Evolutionary conservation across 352 stramenopile genomes (phyloP).

Genomic region (Chrysophaeum taylorii): DNA sequence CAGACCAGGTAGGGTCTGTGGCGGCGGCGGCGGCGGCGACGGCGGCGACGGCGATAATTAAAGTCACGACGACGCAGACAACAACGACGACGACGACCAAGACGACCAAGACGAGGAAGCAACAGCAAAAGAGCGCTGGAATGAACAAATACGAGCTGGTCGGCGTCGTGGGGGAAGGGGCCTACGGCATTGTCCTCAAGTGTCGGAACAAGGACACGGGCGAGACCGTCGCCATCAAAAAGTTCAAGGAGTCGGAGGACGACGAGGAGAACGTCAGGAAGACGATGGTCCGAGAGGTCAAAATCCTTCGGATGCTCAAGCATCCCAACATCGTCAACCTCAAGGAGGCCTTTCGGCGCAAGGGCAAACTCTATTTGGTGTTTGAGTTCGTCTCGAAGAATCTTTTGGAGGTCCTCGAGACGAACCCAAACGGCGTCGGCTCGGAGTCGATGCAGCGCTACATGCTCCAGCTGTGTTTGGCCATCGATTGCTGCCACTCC

Average conservation of each 20-base stretch:
- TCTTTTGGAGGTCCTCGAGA: slow-evolving; percentile 58
- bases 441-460: slow-evolving; percentile 23
- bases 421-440: slow-evolving; percentile 68
- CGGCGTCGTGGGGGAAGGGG: slow-evolving; percentile 76
- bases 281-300: slow-evolving; percentile 70
- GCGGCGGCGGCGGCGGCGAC: too few species aligned
- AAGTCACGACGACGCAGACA: too few species aligned
- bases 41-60: too few species aligned
- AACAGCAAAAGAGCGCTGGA: too few species aligned
- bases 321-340: slow-evolving; percentile 55
- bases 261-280: slow-evolving; percentile 63
- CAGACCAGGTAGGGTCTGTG: too few species aligned
- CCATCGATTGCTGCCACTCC: slow-evolving; percentile 54
- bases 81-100: too few species aligned
- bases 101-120: too few species aligned
- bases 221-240: slow-evolving; percentile 57
- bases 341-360: slow-evolving; percentile 49
- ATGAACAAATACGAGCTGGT: slow-evolving; percentile 91
- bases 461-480: slow-evolving; percentile 53
- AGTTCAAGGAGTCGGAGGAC: slow-evolving; percentile 74
- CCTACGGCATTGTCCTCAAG: slow-evolving; percentile 82
- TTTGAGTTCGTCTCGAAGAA: slow-evolving; percentile 62
- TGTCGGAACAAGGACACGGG: slow-evolving; percentile 69
- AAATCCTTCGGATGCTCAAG: slow-evolving; percentile 37
- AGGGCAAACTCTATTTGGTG: slow-evolving; percentile 59